Percentiles rank a stretch among this genome's conserved stretches.
Evolutionary conservation across 495 filamentous ascomycete genomes (phyloP).

Genomic region (Podospora tetraspora): DNA sequence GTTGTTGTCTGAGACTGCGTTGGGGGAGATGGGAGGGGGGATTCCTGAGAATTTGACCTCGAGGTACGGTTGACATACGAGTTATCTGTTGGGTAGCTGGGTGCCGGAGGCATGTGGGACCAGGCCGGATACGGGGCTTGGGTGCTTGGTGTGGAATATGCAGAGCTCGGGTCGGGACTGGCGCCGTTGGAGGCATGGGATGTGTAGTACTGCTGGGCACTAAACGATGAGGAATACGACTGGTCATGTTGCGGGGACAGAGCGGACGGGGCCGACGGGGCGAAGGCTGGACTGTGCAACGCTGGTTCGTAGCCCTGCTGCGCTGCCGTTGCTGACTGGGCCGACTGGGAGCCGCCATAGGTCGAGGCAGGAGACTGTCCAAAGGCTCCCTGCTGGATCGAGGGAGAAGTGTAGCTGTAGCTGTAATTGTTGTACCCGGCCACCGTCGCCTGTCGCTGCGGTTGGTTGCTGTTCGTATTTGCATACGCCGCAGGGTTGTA

Average conservation of each 20-base stretch:
- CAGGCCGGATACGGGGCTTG: conserved; percentile 42
- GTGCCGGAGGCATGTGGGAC: conserved; percentile 44
- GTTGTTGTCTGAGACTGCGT: conserved; percentile 23
- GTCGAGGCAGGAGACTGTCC: conserved; percentile 30
- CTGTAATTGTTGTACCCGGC: conserved; percentile 40
- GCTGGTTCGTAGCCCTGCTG: conserved; percentile 33
- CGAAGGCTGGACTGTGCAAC: conserved; percentile 32
- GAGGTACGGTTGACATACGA: conserved; percentile 37
- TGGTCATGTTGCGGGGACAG: conserved; percentile 27
- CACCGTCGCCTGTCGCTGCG: conserved; percentile 43
- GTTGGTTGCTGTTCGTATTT: conserved; percentile 26
- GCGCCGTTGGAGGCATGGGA: conserved; percentile 31
- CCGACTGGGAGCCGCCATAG: conserved; percentile 26
- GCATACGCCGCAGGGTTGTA: conserved; percentile 51
- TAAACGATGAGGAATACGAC: conserved; percentile 22
- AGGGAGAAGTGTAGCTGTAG: conserved; percentile 35
- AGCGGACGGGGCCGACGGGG: conserved; percentile 17
- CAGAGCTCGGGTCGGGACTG: conserved; percentile 18
- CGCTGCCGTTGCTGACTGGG: conserved; percentile 30
- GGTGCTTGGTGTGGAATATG: conserved; percentile 33
- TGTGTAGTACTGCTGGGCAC: conserved; percentile 24
- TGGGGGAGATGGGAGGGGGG: conserved; percentile 39
- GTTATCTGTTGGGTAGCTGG: conserved; percentile 40
- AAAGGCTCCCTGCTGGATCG: conserved; percentile 33
- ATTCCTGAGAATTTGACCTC: conserved; percentile 40